Percentiles rank a stretch among this genome's conserved stretches.
phyloP scores from a whole-genome alignment of 2,329 filamentous ascomycete species.

The Rutstroemia sp. region DNA sequence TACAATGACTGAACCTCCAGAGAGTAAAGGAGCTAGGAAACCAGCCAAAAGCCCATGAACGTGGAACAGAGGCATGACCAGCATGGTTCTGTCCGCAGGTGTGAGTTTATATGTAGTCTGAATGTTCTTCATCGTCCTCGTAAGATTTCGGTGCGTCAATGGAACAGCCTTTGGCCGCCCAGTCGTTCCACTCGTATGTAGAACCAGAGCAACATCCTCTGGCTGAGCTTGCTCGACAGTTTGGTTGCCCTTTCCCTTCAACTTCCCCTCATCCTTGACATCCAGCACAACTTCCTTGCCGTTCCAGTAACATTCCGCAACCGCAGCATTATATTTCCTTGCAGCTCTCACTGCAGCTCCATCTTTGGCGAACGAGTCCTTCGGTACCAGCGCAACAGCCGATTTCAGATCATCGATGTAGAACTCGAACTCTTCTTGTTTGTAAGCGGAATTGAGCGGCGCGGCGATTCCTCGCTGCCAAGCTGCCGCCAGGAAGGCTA shows the following conservation, averaged over 20 bases:
- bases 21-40: constrained; percentile 68
- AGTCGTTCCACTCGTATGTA: constrained; percentile 81
- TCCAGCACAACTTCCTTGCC: constrained; percentile 64
- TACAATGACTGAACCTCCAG: constrained; percentile 72
- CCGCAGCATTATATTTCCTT: constrained; percentile 71
- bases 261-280: constrained; percentile 67
- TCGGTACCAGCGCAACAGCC: constrained; percentile 67
- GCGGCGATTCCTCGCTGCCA: constrained; percentile 80
- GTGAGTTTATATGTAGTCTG: constrained; percentile 68
- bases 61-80: constrained; percentile 89
- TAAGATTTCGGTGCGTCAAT: constrained; percentile 73
- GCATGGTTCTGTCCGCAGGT: constrained; percentile 65
- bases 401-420: constrained; percentile 85
- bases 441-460: constrained; percentile 82
- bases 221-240: constrained; percentile 50
- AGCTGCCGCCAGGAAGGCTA: constrained; percentile 78
- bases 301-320: constrained; percentile 82
- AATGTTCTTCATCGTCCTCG: constrained; percentile 78
- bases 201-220: constrained; percentile 74
- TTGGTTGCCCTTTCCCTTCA: constrained; percentile 43
- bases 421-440: constrained; percentile 85
- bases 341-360: constrained; percentile 70
- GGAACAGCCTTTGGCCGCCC: constrained; percentile 80
- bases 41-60: constrained; percentile 82
- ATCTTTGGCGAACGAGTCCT: constrained; percentile 58